Evolutionary conservation across 176 grass and related monocot genomes (phyloP), one percentile per base, ranked within the genome.

Genomic region (Zizania latifolia): DNA sequence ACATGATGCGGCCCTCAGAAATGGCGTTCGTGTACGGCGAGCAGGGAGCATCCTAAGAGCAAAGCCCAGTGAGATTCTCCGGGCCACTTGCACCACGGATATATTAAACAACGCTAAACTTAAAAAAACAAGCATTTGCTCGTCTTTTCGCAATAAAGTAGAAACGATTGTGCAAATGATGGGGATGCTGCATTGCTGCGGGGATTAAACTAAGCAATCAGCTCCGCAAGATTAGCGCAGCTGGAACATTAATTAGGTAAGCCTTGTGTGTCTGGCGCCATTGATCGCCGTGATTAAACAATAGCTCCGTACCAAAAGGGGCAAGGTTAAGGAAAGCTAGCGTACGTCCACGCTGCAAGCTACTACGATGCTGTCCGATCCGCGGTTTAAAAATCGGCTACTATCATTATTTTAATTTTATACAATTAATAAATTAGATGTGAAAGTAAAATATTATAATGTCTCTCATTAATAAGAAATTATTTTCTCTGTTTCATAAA

Each of bases 131-230:
- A 6, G 15, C 15, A n/a, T 40, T 40, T n/a, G n/a, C n/a, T 27
- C 35, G 24, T 57, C 77, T n/a, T 79, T 78, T 40, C n/a, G n/a
- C 24, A 53, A 70, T 70, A 70, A 45, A 45, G 10, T 4, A 33
- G 28, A 45, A 19, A 33, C 39, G 17, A 14, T 58, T 0, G 30
- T 26, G 22, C 77, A 29, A 80, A 80, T 59, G 77, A 70, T 70
- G 27, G 35, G 26, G 51, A 48, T 17, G 6, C 29, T n/a, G n/a
- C n/a, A n/a, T n/a, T n/a, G n/a, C n/a, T 69, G 19, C 24, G 0
- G 14, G 12, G 24, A 46, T 69, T 69, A 69, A 46, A 69, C 23
- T 46, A 69, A 10, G 5, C 40, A 35, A 3, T 21, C 29, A 7
- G 30, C 11, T 32, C 50, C 17, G 10, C 9, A 9, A 58, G 17